A percentile compares a stretch with the other conserved stretches of the same genome.
These are phyloP conservation scores for Talaromyces sp. DNA, from an alignment of 2,329 filamentous ascomycete genomes.

Conservation along the genomic window DNA sequence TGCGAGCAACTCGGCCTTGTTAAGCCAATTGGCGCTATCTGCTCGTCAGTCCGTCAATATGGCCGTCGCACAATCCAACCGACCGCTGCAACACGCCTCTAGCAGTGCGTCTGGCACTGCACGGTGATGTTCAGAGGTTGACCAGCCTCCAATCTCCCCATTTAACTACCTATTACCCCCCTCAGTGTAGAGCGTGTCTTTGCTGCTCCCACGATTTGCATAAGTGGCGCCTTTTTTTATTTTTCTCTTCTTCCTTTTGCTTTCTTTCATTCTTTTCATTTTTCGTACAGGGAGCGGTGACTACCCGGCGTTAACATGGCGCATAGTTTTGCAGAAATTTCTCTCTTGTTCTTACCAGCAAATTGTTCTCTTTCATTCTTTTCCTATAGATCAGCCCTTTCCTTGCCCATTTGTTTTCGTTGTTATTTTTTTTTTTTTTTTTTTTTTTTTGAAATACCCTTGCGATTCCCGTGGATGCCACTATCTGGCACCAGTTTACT, in stretches of 20 bases:
- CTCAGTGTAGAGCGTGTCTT: neutral
- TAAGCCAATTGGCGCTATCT: constrained; percentile 6
- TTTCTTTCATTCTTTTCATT: neutral
- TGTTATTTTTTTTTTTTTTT: too few relatives aligned
- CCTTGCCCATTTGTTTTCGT: constrained; percentile 4
- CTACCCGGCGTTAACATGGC: constrained; percentile 6
- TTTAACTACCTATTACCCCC: neutral
- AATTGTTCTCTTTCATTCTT: neutral
- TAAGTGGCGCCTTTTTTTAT: neutral
- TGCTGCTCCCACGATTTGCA: neutral
- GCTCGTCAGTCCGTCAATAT: constrained; percentile 2
- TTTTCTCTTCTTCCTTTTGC: neutral
- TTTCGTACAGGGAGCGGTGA: neutral
- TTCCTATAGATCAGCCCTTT: constrained; percentile 2
- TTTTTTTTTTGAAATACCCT: constrained; percentile 8
- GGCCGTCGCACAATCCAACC: neutral
- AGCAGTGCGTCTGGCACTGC: constrained; percentile 5
- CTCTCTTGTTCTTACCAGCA: neutral
- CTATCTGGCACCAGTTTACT: neutral
- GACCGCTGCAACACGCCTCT: neutral
- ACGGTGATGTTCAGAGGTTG: neutral
- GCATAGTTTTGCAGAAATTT: neutral
- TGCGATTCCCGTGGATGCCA: neutral
- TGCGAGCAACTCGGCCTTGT: constrained; percentile 14
- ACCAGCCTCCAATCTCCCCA: neutral